A percentile compares a stretch with the other conserved stretches of the same genome.
These are phyloP conservation scores for Wickerhamomyces alni DNA, from an alignment of 805 yeast species.

Conservation along the genomic window DNA sequence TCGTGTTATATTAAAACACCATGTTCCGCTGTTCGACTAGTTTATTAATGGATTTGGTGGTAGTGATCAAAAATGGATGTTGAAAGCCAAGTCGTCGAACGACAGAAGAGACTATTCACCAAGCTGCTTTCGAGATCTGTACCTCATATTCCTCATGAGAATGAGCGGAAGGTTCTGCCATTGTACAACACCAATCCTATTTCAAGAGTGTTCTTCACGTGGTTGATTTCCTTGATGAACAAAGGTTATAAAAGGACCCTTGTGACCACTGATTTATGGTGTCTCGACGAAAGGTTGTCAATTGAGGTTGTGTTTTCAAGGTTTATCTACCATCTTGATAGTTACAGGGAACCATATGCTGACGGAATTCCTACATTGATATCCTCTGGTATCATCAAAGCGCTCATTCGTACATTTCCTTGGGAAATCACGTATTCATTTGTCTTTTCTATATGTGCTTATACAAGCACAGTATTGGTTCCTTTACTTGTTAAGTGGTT, in stretches of 20 bases:
- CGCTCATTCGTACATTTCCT: too few relatives aligned
- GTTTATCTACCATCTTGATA: conserved; percentile 25
- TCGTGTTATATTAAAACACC: too few relatives aligned
- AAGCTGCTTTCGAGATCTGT: conserved; percentile 33
- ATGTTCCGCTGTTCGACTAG: too few relatives aligned
- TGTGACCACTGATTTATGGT: conserved; percentile 53
- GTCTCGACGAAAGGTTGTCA: conserved; percentile 31
- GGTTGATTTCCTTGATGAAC: conserved; percentile 56
- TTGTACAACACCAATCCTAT: conserved; percentile 30
- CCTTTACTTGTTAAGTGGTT: conserved; percentile 47
- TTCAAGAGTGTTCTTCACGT: conserved; percentile 46
- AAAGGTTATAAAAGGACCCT: conserved; percentile 68
- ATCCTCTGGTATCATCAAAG: too few relatives aligned
- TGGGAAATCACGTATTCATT: too few relatives aligned
- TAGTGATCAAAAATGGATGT: too few relatives aligned
- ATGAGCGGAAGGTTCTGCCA: conserved; percentile 36
- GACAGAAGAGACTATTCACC: conserved; percentile 22
- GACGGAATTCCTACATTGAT: too few relatives aligned
- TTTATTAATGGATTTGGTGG: too few relatives aligned
- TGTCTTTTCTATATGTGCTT: too few relatives aligned
- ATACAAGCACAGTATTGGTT: conserved; percentile 17
- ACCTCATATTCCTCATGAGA: conserved; percentile 41
- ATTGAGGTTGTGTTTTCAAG: conserved; percentile 30
- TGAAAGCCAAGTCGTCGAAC: too few relatives aligned
- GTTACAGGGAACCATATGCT: too few relatives aligned